phyloP scores from a whole-genome alignment of 257 asterid species.

The Petunia axillaris region DNA sequence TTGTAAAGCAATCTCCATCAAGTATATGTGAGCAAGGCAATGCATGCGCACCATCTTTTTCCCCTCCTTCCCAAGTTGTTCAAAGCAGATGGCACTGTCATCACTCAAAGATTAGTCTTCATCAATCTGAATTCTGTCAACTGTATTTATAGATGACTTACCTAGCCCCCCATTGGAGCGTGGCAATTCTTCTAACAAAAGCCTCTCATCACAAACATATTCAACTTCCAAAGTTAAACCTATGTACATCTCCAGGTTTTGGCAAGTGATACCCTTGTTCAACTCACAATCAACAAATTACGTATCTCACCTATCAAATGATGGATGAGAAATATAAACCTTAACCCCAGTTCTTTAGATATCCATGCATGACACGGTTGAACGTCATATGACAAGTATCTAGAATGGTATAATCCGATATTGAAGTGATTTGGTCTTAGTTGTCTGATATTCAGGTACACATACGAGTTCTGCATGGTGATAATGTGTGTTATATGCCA shows the following conservation, averaged over 20 bases:
- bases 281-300: not conserved
- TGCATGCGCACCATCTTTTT: not conserved
- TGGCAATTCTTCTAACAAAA: not conserved
- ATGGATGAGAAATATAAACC: no score
- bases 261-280: not conserved
- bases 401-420: not conserved
- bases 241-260: not conserved
- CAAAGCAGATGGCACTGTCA: not conserved
- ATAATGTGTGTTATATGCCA: no score
- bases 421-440: not conserved
- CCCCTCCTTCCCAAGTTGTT: not conserved
- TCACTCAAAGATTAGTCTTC: not conserved
- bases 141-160: not conserved
- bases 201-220: not conserved
- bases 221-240: not conserved
- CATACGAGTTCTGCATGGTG: no score
- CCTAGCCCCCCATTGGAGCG: not conserved
- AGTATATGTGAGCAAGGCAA: not conserved
- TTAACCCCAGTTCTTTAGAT: not conserved
- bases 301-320: not conserved
- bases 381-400: not conserved
- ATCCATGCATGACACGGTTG: not conserved
- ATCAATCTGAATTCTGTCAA: conserved; percentile 12
- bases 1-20: conserved; percentile 10
- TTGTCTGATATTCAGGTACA: no score